These are phyloP conservation scores for Racocetra persica DNA, from an alignment of 371 early-diverging fungal species.

Conservation along the genomic window DNA sequence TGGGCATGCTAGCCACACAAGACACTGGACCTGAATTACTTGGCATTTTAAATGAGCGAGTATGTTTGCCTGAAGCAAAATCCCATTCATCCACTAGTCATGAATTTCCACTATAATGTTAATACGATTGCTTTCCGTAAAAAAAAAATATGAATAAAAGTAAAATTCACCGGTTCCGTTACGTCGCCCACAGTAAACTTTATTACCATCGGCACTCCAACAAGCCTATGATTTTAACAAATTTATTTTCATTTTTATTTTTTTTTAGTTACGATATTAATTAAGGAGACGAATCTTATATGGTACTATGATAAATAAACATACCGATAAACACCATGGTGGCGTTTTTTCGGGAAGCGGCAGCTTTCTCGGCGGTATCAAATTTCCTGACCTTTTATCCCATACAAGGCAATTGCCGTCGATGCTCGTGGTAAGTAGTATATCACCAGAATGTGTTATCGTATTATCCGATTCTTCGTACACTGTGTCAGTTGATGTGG, in stretches of 20 bases:
- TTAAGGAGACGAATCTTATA: background rate
- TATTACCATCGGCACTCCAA: conserved; percentile 84
- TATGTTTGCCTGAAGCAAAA: conserved; percentile 66
- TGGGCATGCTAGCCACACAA: conserved; percentile 78
- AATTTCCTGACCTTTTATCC: conserved; percentile 77
- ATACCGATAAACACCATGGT: conserved; percentile 89
- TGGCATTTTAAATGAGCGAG: conserved; percentile 84
- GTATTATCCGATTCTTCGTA: conserved; percentile 49
- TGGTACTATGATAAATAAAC: background rate
- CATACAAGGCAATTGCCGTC: conserved; percentile 85
- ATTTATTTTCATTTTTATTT: no score
- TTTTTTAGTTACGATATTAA: background rate
- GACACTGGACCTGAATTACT: conserved; percentile 91
- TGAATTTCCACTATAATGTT: conserved; percentile 19
- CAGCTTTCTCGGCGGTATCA: conserved; percentile 65
- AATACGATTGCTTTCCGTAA: background rate
- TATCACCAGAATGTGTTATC: conserved; percentile 47
- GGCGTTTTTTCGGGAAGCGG: conserved; percentile 74
- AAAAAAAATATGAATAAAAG: conserved; percentile 14
- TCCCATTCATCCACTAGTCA: conserved; percentile 88
- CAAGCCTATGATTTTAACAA: conserved; percentile 62
- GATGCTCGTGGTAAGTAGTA: conserved; percentile 82
- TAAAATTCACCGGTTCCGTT: conserved; percentile 70
- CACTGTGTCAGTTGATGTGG: conserved; percentile 42
- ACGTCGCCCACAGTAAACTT: conserved; percentile 79